Percentiles rank a stretch among this genome's conserved stretches.
Evolutionary conservation across 2,329 filamentous ascomycete species (phyloP).

Genomic region (Dothiorella sarmentorum): DNA sequence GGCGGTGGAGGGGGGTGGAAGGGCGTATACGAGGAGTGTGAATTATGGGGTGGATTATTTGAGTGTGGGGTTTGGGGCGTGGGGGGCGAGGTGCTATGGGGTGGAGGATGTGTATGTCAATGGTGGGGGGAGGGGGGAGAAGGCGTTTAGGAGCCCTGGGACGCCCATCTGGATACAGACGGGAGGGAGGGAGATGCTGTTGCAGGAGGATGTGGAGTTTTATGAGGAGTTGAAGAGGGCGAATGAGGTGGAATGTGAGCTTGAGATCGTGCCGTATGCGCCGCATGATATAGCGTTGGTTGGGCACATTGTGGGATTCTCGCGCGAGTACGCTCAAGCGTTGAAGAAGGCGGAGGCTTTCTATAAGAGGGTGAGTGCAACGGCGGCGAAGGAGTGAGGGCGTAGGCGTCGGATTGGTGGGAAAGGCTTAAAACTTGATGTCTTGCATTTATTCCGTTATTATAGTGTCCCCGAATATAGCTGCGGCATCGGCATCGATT

Average conservation of each 20-base stretch:
- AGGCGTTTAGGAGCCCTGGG: conserved; percentile 39
- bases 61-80: conserved; percentile 35
- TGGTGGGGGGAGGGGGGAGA: conserved; percentile 37
- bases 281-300: conserved; percentile 48
- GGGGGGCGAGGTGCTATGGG: conserved; percentile 46
- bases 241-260: conserved; percentile 29
- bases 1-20: conserved; percentile 24
- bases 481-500: too few relatives aligned
- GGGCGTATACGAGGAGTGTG: conserved; percentile 31
- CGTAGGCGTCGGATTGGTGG: too few relatives aligned
- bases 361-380: background rate
- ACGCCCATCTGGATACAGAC: conserved; percentile 43
- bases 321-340: conserved; percentile 34
- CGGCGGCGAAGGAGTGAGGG: background rate
- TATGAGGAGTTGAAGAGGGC: conserved; percentile 35
- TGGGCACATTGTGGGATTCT: conserved; percentile 42
- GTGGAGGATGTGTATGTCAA: conserved; percentile 39
- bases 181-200: conserved; percentile 43
- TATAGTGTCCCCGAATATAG: too few relatives aligned
- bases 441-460: too few relatives aligned
- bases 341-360: conserved; percentile 39
- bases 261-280: conserved; percentile 37
- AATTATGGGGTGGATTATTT: conserved; percentile 44
- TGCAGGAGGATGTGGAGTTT: conserved; percentile 38
- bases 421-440: too few relatives aligned